Base-by-base conservation (phyloP, 805 yeast genomes). In the Schwanniomyces pseudopolymorphus region DNA sequence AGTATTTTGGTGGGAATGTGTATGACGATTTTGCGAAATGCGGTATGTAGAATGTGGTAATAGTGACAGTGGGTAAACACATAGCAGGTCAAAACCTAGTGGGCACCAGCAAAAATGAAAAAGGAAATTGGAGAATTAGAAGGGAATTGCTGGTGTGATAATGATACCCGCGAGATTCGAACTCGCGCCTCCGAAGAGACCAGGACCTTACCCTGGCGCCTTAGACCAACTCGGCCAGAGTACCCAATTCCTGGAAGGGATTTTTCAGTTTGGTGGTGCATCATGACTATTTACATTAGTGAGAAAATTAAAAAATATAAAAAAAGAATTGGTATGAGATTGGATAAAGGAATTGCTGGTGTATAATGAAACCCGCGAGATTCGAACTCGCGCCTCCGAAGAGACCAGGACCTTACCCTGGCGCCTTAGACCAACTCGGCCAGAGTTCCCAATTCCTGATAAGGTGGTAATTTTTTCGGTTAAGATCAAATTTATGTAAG, bases 181-280 rank as follows among this genome's bases (percentile, higher is more conserved):
- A 67, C 72, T 65, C 72, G 70, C 69, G 72, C 72, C 72, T 66
- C 72, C 70, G 69, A 62, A 64, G 72, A 67, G 72, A 67, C 69
- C 72, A 66, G 72, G 72, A 66, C 72, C 72, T 66, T 66, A 66
- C 72, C 72, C 72, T 66, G 72, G 69, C 72, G 72, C 70, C 70
- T 66, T 66, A 66, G 70, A 66, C 71, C 71, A 60, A 63, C 71
- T 66, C 71, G 70, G 70, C 71, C 71, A 66, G 69, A 64, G 68
- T 66, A 62, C 69, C 71, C 68, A 64, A 63, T 64, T 62, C 67
- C 66, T 62, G 59, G 33, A 19, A 43, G 27, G 10, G 21, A 5
- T 14, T 4, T 14, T 2, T 2, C 14, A 31, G 4, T 14, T 31
- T 31, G 13, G 9, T 5, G 20, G 35, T 14, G 20, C 35, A 31